Percentiles rank a stretch among this genome's conserved stretches.
These are phyloP conservation scores for Nakaseomyces bracarensis DNA, from an alignment of 1,139 yeast genomes.

Conservation along the genomic window DNA sequence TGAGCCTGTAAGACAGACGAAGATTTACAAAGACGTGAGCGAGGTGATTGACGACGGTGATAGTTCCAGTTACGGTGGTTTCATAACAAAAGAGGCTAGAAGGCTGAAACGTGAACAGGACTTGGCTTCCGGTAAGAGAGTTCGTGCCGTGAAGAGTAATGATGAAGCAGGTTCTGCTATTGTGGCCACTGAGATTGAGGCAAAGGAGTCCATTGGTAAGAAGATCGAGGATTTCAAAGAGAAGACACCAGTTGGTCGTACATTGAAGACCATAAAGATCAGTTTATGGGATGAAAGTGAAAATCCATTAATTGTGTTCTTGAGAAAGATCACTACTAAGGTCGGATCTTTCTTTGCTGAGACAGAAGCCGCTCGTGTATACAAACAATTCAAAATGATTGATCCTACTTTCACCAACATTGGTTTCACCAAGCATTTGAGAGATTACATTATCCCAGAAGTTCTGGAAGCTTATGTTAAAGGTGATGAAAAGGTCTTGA, in stretches of 20 bases:
- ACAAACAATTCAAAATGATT: conserved; percentile 75
- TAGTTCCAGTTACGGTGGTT: conserved; percentile 86
- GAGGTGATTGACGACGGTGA: conserved; percentile 90
- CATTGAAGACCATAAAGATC: conserved; percentile 51
- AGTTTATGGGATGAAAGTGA: conserved; percentile 88
- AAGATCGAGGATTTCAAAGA: conserved; percentile 63
- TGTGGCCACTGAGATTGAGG: conserved; percentile 74
- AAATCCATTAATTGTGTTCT: conserved; percentile 75
- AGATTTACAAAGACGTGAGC: conserved; percentile 79
- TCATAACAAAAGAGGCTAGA: conserved; percentile 79
- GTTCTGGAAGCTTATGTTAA: conserved; percentile 90
- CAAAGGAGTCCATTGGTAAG: conserved; percentile 61
- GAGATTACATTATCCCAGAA: conserved; percentile 93
- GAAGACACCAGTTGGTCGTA: conserved; percentile 62
- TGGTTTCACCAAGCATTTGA: conserved; percentile 71
- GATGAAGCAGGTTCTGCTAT: conserved; percentile 82
- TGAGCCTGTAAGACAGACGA: conserved; percentile 90
- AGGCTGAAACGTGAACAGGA: conserved; percentile 64
- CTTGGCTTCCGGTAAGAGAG: conserved; percentile 49
- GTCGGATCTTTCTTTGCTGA: conserved; percentile 87
- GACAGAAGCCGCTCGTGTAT: conserved; percentile 90
- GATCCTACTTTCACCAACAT: conserved; percentile 84
- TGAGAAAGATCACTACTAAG: conserved; percentile 74
- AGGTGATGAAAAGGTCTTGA: conserved; percentile 77
- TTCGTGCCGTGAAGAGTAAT: conserved; percentile 63